Evolutionary conservation across 225 moss, liverwort and hornwort species (phyloP).

Genomic region (Neckera pumila): DNA sequence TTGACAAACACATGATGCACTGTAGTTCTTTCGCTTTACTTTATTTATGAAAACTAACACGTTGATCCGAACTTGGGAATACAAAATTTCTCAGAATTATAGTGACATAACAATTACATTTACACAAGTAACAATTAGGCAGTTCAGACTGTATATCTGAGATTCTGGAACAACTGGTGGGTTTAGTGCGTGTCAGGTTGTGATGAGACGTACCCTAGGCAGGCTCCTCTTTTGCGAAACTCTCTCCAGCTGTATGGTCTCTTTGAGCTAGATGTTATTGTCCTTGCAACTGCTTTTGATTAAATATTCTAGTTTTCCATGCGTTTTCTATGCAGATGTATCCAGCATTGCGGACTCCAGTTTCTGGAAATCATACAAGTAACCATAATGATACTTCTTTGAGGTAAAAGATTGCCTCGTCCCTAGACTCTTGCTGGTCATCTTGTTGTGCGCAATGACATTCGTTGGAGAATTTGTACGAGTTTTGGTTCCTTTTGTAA

Average conservation of each 20-base stretch:
- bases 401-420: slow-evolving; percentile 5
- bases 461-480: background rate
- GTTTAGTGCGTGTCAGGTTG: background rate
- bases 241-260: background rate
- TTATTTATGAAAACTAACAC: background rate
- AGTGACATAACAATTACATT: background rate
- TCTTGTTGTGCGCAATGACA: background rate
- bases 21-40: background rate
- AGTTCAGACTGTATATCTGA: background rate
- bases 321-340: slow-evolving; percentile 6
- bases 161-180: background rate
- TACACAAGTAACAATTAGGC: background rate
- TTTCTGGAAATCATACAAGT: slow-evolving; percentile 23
- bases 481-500: background rate
- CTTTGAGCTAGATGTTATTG: background rate
- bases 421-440: background rate
- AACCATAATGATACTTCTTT: slow-evolving; percentile 29
- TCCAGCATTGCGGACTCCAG: slow-evolving; percentile 36
- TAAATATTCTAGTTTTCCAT: background rate
- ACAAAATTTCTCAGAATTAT: background rate
- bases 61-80: background rate
- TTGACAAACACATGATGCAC: background rate
- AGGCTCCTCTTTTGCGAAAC: background rate
- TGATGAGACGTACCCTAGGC: background rate
- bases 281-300: background rate